Percentiles rank a stretch among this genome's conserved stretches.
phyloP scores from a whole-genome alignment of 116 monocot genomes.

The Posidonia oceanica region DNA sequence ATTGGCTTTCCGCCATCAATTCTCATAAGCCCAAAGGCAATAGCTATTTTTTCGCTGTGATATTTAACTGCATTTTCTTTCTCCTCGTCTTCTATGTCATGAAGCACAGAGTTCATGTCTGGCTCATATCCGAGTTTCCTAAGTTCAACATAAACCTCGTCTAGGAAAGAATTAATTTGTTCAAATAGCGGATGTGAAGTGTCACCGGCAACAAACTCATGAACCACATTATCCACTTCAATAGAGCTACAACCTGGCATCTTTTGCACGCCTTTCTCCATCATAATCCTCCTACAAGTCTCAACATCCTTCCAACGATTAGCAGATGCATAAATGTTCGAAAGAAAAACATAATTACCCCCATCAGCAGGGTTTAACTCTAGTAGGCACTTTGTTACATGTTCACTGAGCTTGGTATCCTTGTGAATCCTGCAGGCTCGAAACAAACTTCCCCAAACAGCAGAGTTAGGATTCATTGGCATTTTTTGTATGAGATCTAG shows the following conservation, averaged over 20 bases:
- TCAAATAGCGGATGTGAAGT: conserved; percentile 30
- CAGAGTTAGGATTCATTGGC: conserved; percentile 38
- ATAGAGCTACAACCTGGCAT: conserved; percentile 54
- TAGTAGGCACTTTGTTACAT: conserved; percentile 22
- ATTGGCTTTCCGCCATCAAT: conserved; percentile 10
- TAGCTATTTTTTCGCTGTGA: conserved; percentile 32
- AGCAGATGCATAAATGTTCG: conserved; percentile 42
- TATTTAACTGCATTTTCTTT: conserved; percentile 31
- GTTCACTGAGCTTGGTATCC: conserved; percentile 26
- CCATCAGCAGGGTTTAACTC: conserved; percentile 46
- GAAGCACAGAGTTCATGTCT: conserved; percentile 21
- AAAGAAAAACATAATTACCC: conserved; percentile 49
- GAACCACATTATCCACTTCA: conserved; percentile 42
- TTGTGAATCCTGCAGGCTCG: conserved; percentile 43
- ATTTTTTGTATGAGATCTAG: conserved; percentile 31
- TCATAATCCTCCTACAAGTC: conserved; percentile 40
- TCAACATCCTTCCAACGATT: conserved; percentile 48
- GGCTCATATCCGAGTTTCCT: conserved; percentile 33
- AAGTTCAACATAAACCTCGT: conserved; percentile 29
- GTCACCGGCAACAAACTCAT: conserved; percentile 62
- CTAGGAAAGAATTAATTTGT: conserved; percentile 26
- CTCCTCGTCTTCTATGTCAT: conserved; percentile 31
- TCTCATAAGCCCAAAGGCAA: conserved; percentile 25
- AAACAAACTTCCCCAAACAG: conserved; percentile 56
- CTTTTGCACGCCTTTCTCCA: conserved; percentile 32